Conservation (phyloP, 441 rosid species). For the Mallotus japonicus region DNA sequence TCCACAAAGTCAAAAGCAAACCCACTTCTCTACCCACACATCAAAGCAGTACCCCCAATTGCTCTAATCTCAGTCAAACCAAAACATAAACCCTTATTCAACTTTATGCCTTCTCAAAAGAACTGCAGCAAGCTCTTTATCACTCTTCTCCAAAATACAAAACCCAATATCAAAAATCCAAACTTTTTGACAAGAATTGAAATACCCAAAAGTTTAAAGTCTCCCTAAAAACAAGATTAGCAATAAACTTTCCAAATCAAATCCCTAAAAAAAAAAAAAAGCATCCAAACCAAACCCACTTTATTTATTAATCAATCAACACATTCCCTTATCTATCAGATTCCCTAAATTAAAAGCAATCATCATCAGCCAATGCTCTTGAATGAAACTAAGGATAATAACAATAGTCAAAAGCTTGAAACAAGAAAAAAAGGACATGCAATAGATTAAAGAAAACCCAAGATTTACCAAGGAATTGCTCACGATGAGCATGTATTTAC, state of each 20-base stretch:
- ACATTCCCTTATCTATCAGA: constrained; percentile 4
- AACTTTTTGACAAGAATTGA: constrained; percentile 16
- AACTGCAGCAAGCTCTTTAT: background rate
- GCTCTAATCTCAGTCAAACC: constrained; percentile 25
- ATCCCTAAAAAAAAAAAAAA: background rate
- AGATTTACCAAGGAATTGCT: background rate
- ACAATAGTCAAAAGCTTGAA: constrained; percentile 1
- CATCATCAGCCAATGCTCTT: constrained; percentile 14
- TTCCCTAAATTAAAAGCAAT: constrained; percentile 17
- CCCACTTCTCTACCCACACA: constrained; percentile 10
- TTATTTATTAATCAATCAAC: constrained; percentile 13
- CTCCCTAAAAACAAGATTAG: constrained; percentile 21
- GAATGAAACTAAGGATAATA: background rate
- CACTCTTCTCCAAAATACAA: background rate
- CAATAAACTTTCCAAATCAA: constrained; percentile 8
- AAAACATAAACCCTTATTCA: constrained; percentile 1
- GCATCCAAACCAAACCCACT: background rate
- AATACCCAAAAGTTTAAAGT: constrained; percentile 14
- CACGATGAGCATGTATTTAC: constrained; percentile 17
- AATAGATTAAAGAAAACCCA: constrained; percentile 3
- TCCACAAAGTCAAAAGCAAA: constrained; percentile 17
- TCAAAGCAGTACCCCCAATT: background rate
- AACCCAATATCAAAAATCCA: constrained; percentile 20
- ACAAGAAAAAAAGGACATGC: constrained; percentile 9
- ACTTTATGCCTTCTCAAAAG: constrained; percentile 1